These are phyloP conservation scores for Tinospora cordifolia DNA, from an alignment of 164 flowering plant species.

Conservation along the genomic window DNA sequence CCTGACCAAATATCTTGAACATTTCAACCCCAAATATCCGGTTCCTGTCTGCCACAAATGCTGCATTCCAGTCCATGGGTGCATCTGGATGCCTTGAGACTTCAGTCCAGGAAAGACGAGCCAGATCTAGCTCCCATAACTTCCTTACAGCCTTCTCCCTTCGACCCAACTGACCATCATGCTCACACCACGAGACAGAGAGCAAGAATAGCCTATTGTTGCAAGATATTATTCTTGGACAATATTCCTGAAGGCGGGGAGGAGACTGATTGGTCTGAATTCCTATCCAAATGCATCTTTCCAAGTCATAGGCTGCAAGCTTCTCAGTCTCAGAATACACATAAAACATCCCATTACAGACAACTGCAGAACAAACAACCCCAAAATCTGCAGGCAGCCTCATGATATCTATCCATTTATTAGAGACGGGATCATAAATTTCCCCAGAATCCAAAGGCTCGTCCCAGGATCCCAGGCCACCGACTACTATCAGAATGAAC, in stretches of 20 bases:
- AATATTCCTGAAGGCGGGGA: slow-evolving; percentile 74
- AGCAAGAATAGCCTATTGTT: slow-evolving; percentile 65
- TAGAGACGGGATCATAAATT: slow-evolving; percentile 68
- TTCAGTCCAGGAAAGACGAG: slow-evolving; percentile 59
- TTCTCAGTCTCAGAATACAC: slow-evolving; percentile 77
- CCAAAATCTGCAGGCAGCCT: slow-evolving; percentile 77
- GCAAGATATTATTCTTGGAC: slow-evolving; percentile 70
- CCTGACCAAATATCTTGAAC: slow-evolving; percentile 97
- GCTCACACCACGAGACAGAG: slow-evolving; percentile 97
- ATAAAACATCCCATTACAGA: slow-evolving; percentile 65
- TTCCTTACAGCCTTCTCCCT: slow-evolving; percentile 87
- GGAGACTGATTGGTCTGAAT: slow-evolving; percentile 67
- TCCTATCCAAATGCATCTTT: slow-evolving; percentile 67
- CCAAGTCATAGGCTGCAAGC: slow-evolving; percentile 76
- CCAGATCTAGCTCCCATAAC: slow-evolving; percentile 81
- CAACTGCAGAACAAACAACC: slow-evolving; percentile 63
- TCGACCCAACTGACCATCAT: slow-evolving; percentile 64
- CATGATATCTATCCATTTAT: slow-evolving; percentile 78
- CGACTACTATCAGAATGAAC: slow-evolving; percentile 73
- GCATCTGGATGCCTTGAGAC: slow-evolving; percentile 92
- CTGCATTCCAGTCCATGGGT: slow-evolving; percentile 98
- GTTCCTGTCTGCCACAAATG: slow-evolving; percentile 63
- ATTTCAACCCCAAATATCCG: slow-evolving; percentile 80
- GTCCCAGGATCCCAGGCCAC: slow-evolving; percentile 88
- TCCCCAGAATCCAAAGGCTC: slow-evolving; percentile 86